phyloP scores from a whole-genome alignment of 1,284 basidiomycete species.

The Wallemia ichthyophaga region DNA sequence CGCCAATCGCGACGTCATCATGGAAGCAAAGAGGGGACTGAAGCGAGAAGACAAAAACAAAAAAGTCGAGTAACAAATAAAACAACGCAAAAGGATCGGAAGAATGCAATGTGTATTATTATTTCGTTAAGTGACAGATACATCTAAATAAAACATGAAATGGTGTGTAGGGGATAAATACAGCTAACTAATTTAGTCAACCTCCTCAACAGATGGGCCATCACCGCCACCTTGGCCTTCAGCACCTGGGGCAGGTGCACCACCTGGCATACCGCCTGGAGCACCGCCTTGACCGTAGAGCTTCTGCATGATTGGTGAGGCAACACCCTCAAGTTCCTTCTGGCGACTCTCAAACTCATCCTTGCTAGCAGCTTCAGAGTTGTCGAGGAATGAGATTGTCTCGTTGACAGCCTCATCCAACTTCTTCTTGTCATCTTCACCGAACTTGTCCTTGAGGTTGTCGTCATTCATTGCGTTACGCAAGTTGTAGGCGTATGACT shows the following conservation, averaged over 20 bases:
- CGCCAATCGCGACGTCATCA: not conserved
- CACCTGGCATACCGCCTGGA: conserved; percentile 19
- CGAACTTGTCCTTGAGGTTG: conserved; percentile 65
- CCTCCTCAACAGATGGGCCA: conserved; percentile 26
- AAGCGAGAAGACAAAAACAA: no score
- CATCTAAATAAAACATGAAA: not conserved
- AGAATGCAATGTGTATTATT: not conserved
- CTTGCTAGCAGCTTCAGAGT: conserved; percentile 63
- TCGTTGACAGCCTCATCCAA: conserved; percentile 60
- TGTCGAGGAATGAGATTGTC: conserved; percentile 64
- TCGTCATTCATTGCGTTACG: conserved; percentile 64
- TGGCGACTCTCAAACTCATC: conserved; percentile 88
- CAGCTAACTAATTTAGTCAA: conserved; percentile 18
- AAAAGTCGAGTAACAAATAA: no score
- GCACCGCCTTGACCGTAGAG: conserved; percentile 41
- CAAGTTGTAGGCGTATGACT: conserved; percentile 88
- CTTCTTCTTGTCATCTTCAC: conserved; percentile 57
- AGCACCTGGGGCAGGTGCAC: conserved; percentile 16
- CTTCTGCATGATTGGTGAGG: conserved; percentile 44
- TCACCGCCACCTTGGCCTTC: conserved; percentile 24
- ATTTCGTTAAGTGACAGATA: not conserved
- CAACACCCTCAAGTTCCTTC: conserved; percentile 73
- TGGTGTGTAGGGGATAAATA: no score
- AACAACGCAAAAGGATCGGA: no score
- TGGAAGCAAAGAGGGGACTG: not conserved